A percentile compares a stretch with the other conserved stretches of the same genome.
Conservation (phyloP, 2,329 filamentous ascomycete species). For the Bipolaris bicolor region DNA sequence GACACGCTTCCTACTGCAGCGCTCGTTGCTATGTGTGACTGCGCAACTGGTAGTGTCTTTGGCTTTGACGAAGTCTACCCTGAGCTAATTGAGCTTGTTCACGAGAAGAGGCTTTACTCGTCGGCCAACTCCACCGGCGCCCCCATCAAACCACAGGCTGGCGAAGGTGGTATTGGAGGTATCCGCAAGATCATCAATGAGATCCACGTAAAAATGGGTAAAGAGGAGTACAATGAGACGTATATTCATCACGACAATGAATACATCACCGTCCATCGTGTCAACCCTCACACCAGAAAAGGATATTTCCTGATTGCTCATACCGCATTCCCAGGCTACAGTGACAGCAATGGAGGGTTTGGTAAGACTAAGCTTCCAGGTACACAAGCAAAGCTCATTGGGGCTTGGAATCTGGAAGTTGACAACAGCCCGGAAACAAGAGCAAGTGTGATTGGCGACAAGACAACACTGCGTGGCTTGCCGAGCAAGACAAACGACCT, state of each 20-base stretch:
- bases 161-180: slow-evolving; percentile 83
- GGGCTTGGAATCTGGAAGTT: slow-evolving; percentile 91
- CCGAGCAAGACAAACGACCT: slow-evolving; percentile 80
- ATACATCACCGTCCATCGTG: slow-evolving; percentile 93
- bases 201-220: slow-evolving; percentile 94
- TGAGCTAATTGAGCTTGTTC: slow-evolving; percentile 87
- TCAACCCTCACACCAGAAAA: slow-evolving; percentile 89
- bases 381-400: slow-evolving; percentile 83
- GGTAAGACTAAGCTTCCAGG: slow-evolving; percentile 80
- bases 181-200: slow-evolving; percentile 93
- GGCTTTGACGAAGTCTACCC: slow-evolving; percentile 98
- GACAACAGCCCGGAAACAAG: slow-evolving; percentile 76
- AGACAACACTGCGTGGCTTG: slow-evolving; percentile 76
- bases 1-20: slow-evolving; percentile 95
- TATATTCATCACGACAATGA: slow-evolving; percentile 96
- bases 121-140: slow-evolving; percentile 71
- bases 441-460: slow-evolving; percentile 69
- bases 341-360: slow-evolving; percentile 81
- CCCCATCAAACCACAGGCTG: slow-evolving; percentile 67
- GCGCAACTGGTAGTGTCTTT: slow-evolving; percentile 94
- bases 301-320: slow-evolving; percentile 96
- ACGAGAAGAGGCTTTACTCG: slow-evolving; percentile 82
- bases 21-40: slow-evolving; percentile 93
- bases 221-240: slow-evolving; percentile 91
- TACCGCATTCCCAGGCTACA: slow-evolving; percentile 91